Conservation (phyloP, 129 eudicot species). For the Saussurea involucrata region DNA sequence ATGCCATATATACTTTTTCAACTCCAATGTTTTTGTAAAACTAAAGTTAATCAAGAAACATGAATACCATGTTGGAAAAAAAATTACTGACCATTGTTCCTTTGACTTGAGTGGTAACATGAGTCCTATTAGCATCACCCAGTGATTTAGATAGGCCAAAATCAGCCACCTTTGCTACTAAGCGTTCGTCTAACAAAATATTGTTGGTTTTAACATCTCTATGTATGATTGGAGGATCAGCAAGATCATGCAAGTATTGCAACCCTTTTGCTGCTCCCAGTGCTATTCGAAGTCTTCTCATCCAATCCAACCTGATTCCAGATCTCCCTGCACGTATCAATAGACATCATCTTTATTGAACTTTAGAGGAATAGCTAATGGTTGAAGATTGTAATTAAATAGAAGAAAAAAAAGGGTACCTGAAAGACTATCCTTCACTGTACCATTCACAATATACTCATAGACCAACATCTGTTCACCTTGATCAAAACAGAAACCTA, state of each 20-base stretch:
- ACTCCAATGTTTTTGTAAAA: neutral
- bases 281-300: slow-evolving; percentile 53
- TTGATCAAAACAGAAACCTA: slow-evolving; percentile 72
- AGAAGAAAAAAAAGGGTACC: slow-evolving; percentile 29
- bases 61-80: neutral
- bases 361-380: neutral
- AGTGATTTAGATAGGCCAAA: slow-evolving; percentile 60
- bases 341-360: too few species aligned
- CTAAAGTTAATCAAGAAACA: neutral
- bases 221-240: slow-evolving; percentile 70
- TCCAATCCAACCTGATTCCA: slow-evolving; percentile 62
- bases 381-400: neutral
- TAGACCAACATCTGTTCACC: slow-evolving; percentile 75
- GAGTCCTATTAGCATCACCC: slow-evolving; percentile 36
- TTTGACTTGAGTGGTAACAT: slow-evolving; percentile 69
- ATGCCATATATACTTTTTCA: neutral
- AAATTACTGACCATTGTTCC: slow-evolving; percentile 58
- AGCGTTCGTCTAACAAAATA: slow-evolving; percentile 55
- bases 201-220: slow-evolving; percentile 70
- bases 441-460: slow-evolving; percentile 59
- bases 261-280: slow-evolving; percentile 69
- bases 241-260: slow-evolving; percentile 67
- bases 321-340: slow-evolving; percentile 39
- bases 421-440: slow-evolving; percentile 49
- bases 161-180: slow-evolving; percentile 69